phyloP scores from a whole-genome alignment of 1,284 basidiomycete species.

The Malassezia globosa region DNA sequence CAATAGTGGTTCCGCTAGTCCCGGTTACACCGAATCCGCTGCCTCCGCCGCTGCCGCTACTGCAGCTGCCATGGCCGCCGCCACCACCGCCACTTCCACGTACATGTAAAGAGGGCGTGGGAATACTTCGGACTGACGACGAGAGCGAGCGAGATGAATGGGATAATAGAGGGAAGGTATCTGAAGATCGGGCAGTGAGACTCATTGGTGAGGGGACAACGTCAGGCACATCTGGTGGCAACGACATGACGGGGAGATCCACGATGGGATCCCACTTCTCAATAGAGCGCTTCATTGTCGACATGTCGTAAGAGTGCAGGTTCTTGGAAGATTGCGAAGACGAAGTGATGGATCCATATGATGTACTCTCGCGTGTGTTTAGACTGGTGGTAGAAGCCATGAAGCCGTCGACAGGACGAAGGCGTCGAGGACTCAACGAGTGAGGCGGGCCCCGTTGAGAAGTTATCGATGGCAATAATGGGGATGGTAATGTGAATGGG shows the following conservation, averaged over 20 bases:
- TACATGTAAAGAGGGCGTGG: no score
- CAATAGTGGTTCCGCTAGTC: no score
- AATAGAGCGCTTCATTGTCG: slow-evolving; percentile 15
- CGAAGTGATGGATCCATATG: not conserved
- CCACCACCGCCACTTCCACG: no score
- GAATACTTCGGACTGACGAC: no score
- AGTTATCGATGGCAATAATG: no score
- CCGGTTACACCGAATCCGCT: no score
- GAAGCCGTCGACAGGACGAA: not conserved
- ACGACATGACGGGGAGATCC: not conserved
- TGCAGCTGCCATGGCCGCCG: no score
- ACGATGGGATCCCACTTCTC: slow-evolving; percentile 12
- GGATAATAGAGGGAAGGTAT: not conserved
- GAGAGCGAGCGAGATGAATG: not conserved
- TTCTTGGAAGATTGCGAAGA: not conserved
- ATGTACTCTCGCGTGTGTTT: not conserved
- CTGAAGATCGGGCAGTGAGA: not conserved
- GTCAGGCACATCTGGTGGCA: not conserved
- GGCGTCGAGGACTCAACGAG: slow-evolving; percentile 1
- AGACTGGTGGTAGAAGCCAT: not conserved
- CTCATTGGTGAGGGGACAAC: not conserved
- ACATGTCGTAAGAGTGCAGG: slow-evolving; percentile 11
- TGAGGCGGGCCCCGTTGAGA: not conserved
- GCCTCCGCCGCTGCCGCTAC: no score
- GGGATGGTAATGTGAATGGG: not conserved